Base-by-base conservation (phyloP, 2,329 filamentous ascomycete genomes). In the Colletotrichum horii region DNA sequence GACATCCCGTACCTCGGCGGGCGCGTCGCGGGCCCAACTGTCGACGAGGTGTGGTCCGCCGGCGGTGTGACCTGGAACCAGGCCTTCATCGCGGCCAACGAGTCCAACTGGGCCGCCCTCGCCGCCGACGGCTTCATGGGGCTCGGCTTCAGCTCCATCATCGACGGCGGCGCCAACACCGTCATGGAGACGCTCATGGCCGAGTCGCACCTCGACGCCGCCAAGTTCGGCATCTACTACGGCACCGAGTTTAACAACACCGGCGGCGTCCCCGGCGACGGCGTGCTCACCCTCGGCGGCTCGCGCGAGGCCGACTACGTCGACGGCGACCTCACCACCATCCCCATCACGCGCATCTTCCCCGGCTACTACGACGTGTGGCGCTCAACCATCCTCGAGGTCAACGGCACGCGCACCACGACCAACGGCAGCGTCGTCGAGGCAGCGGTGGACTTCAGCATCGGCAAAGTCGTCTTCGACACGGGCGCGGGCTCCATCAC, bases 101-200 rank as follows among this genome's bases (percentile, higher is more conserved):
- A 80, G 67, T 81, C 76, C 65, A 78, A 70, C 26, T 85, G 83
- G 83, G 71, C 71, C 1, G 62, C 78, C 8, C 78, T 81, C 8
- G 76, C 84, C 1, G 81, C 79, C 6, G 81, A 84, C 60, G 84
- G 84, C 26, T 84, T 85, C 76, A 69, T 85, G 36, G 84, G 84
- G 1, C 77, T 85, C 4, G 80, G 80, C 3, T 85, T 85, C 34
- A 75, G 77, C 19, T 80, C 80, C 26, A 84, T 84, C 60, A 62
- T 79, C 11, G 82, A 81, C 6, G 80, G 78, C 16, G 77, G 78
- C 43, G 79, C 83, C 1, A 77, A 77, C 4, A 83, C 83, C 0
- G 22, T 85, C 15, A 79, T 83, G 15, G 83, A 85, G 75, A 80
- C 81, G 8, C 74, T 85, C 43, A 79, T 85, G 78, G 68, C 75